Evolutionary conservation across 163 green algal genomes (phyloP), one percentile per base, ranked within the genome.

Genomic region (Volvox carteri): DNA sequence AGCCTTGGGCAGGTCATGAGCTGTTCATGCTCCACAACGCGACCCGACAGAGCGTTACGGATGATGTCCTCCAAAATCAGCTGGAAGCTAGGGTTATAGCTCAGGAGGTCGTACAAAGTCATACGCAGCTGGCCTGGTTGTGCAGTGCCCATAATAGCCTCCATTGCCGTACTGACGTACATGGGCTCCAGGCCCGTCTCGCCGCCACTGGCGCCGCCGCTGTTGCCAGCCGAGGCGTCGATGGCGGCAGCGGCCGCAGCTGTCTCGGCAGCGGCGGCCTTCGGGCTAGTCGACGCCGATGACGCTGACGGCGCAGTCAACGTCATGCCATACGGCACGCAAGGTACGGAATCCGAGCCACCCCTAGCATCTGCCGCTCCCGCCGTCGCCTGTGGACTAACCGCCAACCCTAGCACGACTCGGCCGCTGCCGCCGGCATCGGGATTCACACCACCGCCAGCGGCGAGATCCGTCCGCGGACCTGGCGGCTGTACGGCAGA

Each of bases 11-110:
- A 87, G 7, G 48, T 65, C 33, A 87, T 33, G 25, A 87, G 7
- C 65, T 79, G 48, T 46, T 79, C 65, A 35, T 87, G 81, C 19
- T 68, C 81, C 4, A 79, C 81, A 39, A 35, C 21, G 2, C 48
- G 48, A 2, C 81, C 81, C 3, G 39, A 9, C 0, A 79, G 4
- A 0, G 81, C 81, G 33, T 28, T 28, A 0, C 46, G 46, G 65
- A 87, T 79, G 7, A 87, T 30, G 48, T 87, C 81, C 23, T 87
- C 81, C 33, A 87, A 46, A 7, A 80, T 72, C 23, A 87, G 65
- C 44, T 80, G 65, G 7, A 87, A 65, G 81, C 65, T 80, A 33
- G 81, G 81, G 65, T 87, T 41, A 67, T 21, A 44, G 19, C 33
- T 54, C n/a, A 87, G 33, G 0, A 87, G 65, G 0, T 2, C 9